Conservation (phyloP, 805 yeast genomes). For the Wickerhamomyces rabaulensis region DNA sequence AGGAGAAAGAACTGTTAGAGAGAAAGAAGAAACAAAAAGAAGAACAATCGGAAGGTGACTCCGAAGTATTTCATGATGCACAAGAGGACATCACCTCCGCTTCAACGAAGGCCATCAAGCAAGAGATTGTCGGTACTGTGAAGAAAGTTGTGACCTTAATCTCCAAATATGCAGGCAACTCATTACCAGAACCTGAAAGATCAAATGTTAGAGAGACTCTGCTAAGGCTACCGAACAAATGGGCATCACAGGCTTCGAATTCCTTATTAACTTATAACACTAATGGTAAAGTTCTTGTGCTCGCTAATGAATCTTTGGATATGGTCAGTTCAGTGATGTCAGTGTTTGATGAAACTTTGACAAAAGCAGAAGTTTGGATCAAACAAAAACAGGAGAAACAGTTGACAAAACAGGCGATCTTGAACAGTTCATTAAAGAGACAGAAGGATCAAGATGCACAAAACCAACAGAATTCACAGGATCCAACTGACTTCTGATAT, state of each 20-base stretch:
- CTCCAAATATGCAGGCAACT: constrained; percentile 75
- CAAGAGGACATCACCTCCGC: constrained; percentile 19
- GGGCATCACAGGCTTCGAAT: constrained; percentile 43
- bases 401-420: constrained; percentile 25
- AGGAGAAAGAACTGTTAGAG: constrained; percentile 31
- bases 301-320: constrained; percentile 86
- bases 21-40: constrained; percentile 1
- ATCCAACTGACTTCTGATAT: neutral
- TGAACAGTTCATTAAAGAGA: constrained; percentile 16
- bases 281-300: constrained; percentile 68
- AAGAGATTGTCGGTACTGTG: constrained; percentile 83
- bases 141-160: constrained; percentile 83
- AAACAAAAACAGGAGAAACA: constrained; percentile 37
- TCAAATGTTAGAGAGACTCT: constrained; percentile 75
- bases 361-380: constrained; percentile 83
- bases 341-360: constrained; percentile 80
- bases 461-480: neutral
- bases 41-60: constrained; percentile 15
- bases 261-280: constrained; percentile 26
- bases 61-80: constrained; percentile 30
- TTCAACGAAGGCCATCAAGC: constrained; percentile 43
- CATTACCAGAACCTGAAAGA: constrained; percentile 74
- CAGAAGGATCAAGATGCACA: constrained; percentile 4
- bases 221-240: constrained; percentile 65
- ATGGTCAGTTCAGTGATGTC: constrained; percentile 76